Evolutionary conservation across 1,284 basidiomycete genomes (phyloP).

Genomic region (Apiotrichum montevideense): DNA sequence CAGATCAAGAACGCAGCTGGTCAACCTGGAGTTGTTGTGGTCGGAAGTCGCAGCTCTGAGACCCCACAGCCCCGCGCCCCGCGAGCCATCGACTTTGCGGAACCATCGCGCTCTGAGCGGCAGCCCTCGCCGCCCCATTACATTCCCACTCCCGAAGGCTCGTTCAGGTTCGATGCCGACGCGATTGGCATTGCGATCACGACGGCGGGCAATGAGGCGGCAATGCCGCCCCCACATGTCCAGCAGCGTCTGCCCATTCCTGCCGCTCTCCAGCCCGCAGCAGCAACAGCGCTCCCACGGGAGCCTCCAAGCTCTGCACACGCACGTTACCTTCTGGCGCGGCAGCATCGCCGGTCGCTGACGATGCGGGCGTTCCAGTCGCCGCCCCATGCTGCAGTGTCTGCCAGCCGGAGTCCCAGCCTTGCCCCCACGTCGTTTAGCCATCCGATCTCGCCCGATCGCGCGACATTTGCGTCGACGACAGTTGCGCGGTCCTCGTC

Average conservation of each 20-base stretch:
- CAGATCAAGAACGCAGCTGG: neutral
- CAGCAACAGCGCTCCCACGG: slow-evolving; percentile 3
- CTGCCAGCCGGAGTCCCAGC: neutral
- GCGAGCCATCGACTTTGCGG: slow-evolving; percentile 13
- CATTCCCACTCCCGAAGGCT: slow-evolving; percentile 8
- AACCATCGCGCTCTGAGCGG: neutral
- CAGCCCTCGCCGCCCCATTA: slow-evolving; percentile 3
- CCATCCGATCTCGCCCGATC: neutral
- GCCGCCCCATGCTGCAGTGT: slow-evolving; percentile 11
- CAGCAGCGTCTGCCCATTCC: slow-evolving; percentile 1
- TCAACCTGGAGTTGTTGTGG: neutral
- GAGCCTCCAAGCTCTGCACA: slow-evolving; percentile 23
- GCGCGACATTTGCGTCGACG: neutral
- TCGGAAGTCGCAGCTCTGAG: too few relatives aligned
- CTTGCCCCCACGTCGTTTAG: too few relatives aligned
- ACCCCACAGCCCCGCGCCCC: neutral
- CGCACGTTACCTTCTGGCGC: slow-evolving; percentile 32
- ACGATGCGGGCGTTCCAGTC: slow-evolving; percentile 36
- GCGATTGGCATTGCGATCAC: slow-evolving; percentile 35
- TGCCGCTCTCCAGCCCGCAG: neutral
- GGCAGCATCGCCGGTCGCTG: slow-evolving; percentile 34
- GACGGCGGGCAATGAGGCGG: slow-evolving; percentile 9
- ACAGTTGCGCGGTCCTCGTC: neutral
- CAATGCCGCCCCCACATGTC: neutral
- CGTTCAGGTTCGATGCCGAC: slow-evolving; percentile 10